A percentile compares a stretch with the other conserved stretches of the same genome.
Conservation (phyloP, 2,329 filamentous ascomycete species). For the Nemania sp. region DNA sequence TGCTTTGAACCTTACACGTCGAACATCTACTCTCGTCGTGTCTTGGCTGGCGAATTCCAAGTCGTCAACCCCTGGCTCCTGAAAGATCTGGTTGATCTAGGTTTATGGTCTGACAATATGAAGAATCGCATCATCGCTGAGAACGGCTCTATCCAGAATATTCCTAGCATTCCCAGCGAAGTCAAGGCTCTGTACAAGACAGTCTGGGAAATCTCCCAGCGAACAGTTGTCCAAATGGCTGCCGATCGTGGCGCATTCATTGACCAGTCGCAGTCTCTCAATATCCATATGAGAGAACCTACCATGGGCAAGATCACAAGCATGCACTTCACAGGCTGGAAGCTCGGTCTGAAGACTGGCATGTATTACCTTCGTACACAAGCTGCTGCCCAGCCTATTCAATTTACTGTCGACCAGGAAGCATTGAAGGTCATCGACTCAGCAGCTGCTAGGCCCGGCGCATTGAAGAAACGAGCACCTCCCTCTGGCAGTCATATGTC, state of each 20-base stretch:
- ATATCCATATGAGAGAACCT: constrained; percentile 99
- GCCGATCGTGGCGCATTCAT: constrained; percentile 98
- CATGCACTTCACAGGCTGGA: constrained; percentile 99
- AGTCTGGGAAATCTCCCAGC: constrained; percentile 98
- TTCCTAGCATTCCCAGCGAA: constrained; percentile 93
- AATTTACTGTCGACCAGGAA: constrained; percentile 98
- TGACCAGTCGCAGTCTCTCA: constrained; percentile 97
- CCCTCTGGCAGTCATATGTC: constrained; percentile 58
- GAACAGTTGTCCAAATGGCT: constrained; percentile 94
- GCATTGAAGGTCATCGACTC: constrained; percentile 86
- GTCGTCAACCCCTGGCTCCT: constrained; percentile 99
- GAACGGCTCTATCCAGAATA: constrained; percentile 92
- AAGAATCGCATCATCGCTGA: constrained; percentile 99
- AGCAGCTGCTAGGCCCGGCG: constrained; percentile 66
- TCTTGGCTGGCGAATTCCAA: constrained; percentile 97
- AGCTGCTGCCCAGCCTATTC: constrained; percentile 93
- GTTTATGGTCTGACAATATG: constrained; percentile 99
- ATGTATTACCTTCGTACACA: constrained; percentile 99
- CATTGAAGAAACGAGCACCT: constrained; percentile 70
- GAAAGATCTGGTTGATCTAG: constrained; percentile 97
- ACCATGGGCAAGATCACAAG: constrained; percentile 99
- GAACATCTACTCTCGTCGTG: constrained; percentile 99
- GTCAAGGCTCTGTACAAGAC: constrained; percentile 99
- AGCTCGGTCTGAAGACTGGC: constrained; percentile 97
- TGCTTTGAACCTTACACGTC: constrained; percentile 99